Evolutionary conservation across 2,329 filamentous ascomycete genomes (phyloP), one percentile per base, ranked within the genome.

Genomic region (Fragosphaeria purpurea): DNA sequence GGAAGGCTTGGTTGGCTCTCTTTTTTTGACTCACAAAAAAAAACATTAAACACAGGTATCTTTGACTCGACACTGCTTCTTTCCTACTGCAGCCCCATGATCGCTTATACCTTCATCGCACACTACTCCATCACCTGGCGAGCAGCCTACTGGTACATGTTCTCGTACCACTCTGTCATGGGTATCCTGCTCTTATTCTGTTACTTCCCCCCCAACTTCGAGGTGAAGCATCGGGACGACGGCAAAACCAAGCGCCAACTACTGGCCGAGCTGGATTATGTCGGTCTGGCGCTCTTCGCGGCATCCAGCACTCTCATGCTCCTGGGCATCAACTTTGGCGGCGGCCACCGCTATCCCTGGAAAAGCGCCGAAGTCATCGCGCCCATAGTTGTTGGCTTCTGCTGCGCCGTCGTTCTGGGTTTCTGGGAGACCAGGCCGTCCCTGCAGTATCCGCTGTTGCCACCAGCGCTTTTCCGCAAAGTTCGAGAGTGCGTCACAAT

Each of bases 181-280:
- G 55, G 59, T 30, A 6, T 57, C 6, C 42, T 59, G 12, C 50
- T 61, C 3, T 55, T 56, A n/a, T 44, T 59, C 30, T 61, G 65
- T 53, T 67, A 68, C 52, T 55, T 63, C 43, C 65, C 65, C 4
- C 65, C 65, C 3, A 59, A 60, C 6, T 66, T 65, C 54, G 56
- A 59, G 41, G 62, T 63, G 44, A 67, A 67, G 57, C 63, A 62
- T 37, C 53, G 57, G 4, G 44, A 40, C 8, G 57, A 61, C 6
- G 54, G 56, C n/a, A 55, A 60, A 52, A 59, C 58, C 4, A 53
- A 53, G 43, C 51, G 53, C 46, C 54, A 56, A 50, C 52, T 60
- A 1, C 48, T 60, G 34, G 50, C 51, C 47, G 37, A 90, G 49
- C 53, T 61, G 7, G 59, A 61, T 46, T 61, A 54, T 45, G 53